Conservation (phyloP, 2,329 filamentous ascomycete species). For the Cephalotrichum gorgonifer region DNA sequence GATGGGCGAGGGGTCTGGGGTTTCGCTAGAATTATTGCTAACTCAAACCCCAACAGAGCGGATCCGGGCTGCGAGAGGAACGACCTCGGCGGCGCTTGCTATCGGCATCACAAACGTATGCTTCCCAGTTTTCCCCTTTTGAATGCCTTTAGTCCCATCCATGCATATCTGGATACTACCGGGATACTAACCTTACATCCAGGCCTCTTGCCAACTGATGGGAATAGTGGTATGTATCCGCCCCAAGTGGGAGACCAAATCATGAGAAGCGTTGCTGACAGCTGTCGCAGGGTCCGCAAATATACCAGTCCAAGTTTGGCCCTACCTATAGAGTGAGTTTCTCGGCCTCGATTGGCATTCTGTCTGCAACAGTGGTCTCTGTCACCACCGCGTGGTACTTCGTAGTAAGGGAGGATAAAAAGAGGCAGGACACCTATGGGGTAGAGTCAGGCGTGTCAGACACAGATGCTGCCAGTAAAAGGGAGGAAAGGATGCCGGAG, state of each 20-base stretch:
- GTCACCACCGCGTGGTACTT: constrained; percentile 13
- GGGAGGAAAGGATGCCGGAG: background rate
- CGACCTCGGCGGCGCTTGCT: constrained; percentile 24
- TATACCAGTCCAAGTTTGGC: constrained; percentile 27
- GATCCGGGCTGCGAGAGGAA: constrained; percentile 25
- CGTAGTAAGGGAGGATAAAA: constrained; percentile 10
- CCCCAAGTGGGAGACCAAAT: no score
- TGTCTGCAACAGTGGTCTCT: constrained; percentile 15
- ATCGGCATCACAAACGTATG: constrained; percentile 24
- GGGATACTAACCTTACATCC: background rate
- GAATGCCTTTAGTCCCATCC: background rate
- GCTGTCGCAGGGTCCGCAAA: constrained; percentile 19
- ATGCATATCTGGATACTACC: background rate
- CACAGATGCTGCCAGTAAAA: background rate
- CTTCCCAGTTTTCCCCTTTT: background rate
- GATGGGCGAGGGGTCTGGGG: background rate
- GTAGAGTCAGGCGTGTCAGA: background rate
- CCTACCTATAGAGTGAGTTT: constrained; percentile 26
- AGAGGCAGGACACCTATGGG: background rate
- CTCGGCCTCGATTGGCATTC: constrained; percentile 20
- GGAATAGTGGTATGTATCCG: constrained; percentile 24
- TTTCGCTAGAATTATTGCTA: background rate
- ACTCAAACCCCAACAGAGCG: constrained; percentile 14
- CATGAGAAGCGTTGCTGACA: no score
- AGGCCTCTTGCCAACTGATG: constrained; percentile 20